A percentile compares a stretch with the other conserved stretches of the same genome.
phyloP scores from a whole-genome alignment of 768 basidiomycete genomes.

The Auriscalpium microsporum region DNA sequence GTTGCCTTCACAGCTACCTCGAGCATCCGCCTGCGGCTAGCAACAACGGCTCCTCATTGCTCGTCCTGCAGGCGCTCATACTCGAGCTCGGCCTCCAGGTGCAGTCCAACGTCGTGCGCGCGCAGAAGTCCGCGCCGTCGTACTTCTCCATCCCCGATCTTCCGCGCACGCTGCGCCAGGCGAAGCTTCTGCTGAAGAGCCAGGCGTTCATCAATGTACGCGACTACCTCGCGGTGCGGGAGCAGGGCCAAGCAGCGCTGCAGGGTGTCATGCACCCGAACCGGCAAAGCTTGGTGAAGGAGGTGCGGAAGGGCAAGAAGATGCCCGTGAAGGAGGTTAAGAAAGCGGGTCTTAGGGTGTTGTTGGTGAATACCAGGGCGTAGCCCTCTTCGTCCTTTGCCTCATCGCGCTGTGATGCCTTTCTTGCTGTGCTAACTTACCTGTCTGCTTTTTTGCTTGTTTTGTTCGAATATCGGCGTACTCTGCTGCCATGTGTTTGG shows the following conservation, averaged over 20 bases:
- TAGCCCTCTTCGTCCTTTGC: not conserved
- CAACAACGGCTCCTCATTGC: slow-evolving; percentile 41
- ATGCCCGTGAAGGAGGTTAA: slow-evolving; percentile 54
- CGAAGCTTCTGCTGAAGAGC: slow-evolving; percentile 58
- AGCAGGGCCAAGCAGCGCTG: slow-evolving; percentile 54
- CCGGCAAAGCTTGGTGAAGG: slow-evolving; percentile 51
- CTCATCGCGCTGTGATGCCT: not conserved
- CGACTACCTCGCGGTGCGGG: slow-evolving; percentile 63
- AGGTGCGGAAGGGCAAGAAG: slow-evolving; percentile 37
- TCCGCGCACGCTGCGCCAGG: slow-evolving; percentile 54
- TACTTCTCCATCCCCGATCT: slow-evolving; percentile 33
- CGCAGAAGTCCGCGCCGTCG: slow-evolving; percentile 22
- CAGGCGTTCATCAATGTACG: slow-evolving; percentile 62
- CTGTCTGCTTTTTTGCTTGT: not conserved
- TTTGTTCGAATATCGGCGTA: not conserved
- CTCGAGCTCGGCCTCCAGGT: slow-evolving; percentile 58
- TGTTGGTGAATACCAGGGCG: slow-evolving; percentile 36
- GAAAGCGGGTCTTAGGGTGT: slow-evolving; percentile 45
- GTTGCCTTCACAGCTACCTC: slow-evolving; percentile 35
- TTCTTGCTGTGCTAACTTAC: too few species aligned
- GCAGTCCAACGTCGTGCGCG: slow-evolving; percentile 1
- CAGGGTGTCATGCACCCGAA: slow-evolving; percentile 54
- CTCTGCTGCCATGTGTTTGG: too few species aligned
- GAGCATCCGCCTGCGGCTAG: slow-evolving; percentile 35
- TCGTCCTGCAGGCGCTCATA: slow-evolving; percentile 64